Evolutionary conservation across 2,329 filamentous ascomycete genomes (phyloP), one percentile per base, ranked within the genome.

Genomic region (Eurotiales sp.): DNA sequence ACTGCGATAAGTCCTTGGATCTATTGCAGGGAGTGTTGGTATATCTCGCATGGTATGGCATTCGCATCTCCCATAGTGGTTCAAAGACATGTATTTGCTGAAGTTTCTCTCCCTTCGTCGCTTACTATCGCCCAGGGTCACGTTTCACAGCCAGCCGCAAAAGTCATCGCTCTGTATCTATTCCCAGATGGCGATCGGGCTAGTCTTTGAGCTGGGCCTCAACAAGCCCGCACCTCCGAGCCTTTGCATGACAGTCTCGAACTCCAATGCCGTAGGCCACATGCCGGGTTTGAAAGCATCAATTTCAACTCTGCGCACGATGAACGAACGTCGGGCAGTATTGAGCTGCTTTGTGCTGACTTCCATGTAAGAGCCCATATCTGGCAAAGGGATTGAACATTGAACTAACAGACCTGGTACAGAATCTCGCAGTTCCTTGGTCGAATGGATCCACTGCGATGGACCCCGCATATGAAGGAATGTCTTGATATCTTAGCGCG

Each of bases 391-490:
- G 29, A 32, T 32, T 32, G 29, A 32, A 12, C 29, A 32, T 32
- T 12, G 29, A 32, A 32, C 12, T 32, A 12, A 32, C 29, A 32
- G 29, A 32, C 29, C 4, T 32, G 29, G 29, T 32, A 50, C 50
- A 77, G 73, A 22, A 60, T 68, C 47, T 59, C 69, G 12, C 64
- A 65, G 1, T 74, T 72, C 36, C 64, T 78, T 5, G 73, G 72
- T 27, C 72, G 72, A 36, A 70, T 74, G 45, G 78, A 83, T 44
- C 57, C 71, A 1, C 67, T 84, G 43, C 70, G 66, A 1, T 85
- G 81, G 81, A 82, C 76, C 0, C 55, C 74, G 0, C 74, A 81
- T 46, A 75, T 85, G 69, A 78, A 82, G 15, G 79, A 82, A 23
- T 78, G 74, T 22, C 65, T 84, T 1, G 63, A 71, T 7, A 55